These are phyloP conservation scores for Melaleuca quinquenervia DNA, from an alignment of 345 rosid species.

Conservation along the genomic window DNA sequence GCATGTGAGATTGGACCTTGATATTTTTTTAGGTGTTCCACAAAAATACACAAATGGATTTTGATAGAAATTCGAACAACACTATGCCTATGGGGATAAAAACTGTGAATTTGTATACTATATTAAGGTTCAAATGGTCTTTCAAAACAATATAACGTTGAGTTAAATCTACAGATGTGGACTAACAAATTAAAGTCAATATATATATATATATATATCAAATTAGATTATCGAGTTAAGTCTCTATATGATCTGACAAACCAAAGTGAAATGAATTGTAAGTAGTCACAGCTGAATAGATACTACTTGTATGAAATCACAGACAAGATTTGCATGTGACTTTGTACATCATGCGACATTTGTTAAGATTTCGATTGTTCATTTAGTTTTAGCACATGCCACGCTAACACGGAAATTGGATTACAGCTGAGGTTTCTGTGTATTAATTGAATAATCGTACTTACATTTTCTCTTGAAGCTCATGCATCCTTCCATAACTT, in stretches of 20 bases:
- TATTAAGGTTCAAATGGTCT: not conserved
- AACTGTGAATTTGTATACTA: not conserved
- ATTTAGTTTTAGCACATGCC: not conserved
- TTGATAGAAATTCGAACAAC: not conserved
- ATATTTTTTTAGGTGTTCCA: not conserved
- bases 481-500: not conserved
- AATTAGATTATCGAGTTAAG: not conserved
- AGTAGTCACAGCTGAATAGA: not conserved
- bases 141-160: not conserved
- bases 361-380: not conserved
- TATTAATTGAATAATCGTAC: not conserved
- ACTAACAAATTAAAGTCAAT: not conserved
- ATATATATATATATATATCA: not conserved
- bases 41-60: not conserved
- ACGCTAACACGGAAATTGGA: too few species aligned
- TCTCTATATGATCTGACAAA: not conserved
- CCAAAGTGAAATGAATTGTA: not conserved
- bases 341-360: not conserved
- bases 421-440: not conserved
- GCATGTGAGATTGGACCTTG: not conserved
- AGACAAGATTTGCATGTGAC: not conserved
- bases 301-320: not conserved
- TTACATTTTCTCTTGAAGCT: not conserved
- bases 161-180: not conserved
- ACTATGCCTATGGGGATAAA: not conserved